Conservation (phyloP, 2,329 filamentous ascomycete species). For the Niveomyces coronatus region DNA sequence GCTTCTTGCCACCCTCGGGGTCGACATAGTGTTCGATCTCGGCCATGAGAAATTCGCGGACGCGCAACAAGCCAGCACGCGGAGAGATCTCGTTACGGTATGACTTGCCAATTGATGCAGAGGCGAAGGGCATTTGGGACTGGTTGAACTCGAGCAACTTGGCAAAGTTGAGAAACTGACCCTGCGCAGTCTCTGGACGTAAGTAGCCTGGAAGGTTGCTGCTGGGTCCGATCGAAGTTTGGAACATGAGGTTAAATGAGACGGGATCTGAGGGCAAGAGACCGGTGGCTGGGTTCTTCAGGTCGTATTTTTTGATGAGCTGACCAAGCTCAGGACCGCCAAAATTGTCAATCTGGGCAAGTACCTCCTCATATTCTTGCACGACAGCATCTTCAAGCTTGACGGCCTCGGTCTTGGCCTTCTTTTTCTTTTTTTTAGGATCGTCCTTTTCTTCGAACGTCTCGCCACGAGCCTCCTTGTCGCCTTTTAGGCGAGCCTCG, state of each 20-base stretch:
- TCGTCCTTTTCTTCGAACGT: slow-evolving; percentile 68
- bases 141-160: slow-evolving; percentile 97
- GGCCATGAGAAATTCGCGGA: slow-evolving; percentile 96
- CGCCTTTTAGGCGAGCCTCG: slow-evolving; percentile 74
- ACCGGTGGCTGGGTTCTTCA: slow-evolving; percentile 77
- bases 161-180: slow-evolving; percentile 94
- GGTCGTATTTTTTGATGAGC: slow-evolving; percentile 83
- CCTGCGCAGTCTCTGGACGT: slow-evolving; percentile 91
- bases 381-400: slow-evolving; percentile 82
- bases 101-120: slow-evolving; percentile 92
- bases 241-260: slow-evolving; percentile 98
- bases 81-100: slow-evolving; percentile 98
- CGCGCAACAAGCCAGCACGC: slow-evolving; percentile 78
- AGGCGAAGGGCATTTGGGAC: slow-evolving; percentile 90
- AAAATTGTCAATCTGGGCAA: slow-evolving; percentile 94
- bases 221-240: slow-evolving; percentile 87
- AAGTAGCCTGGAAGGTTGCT: slow-evolving; percentile 78
- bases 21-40: slow-evolving; percentile 99
- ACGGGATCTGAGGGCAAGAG: slow-evolving; percentile 70
- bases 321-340: slow-evolving; percentile 74
- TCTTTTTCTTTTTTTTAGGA: slow-evolving; percentile 76
- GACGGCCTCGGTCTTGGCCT: slow-evolving; percentile 68
- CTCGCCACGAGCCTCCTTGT: slow-evolving; percentile 85
- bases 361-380: slow-evolving; percentile 79
- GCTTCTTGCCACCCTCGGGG: slow-evolving; percentile 88